Base-by-base conservation (phyloP, 2,329 filamentous ascomycete genomes). In the Diaporthe citri region DNA sequence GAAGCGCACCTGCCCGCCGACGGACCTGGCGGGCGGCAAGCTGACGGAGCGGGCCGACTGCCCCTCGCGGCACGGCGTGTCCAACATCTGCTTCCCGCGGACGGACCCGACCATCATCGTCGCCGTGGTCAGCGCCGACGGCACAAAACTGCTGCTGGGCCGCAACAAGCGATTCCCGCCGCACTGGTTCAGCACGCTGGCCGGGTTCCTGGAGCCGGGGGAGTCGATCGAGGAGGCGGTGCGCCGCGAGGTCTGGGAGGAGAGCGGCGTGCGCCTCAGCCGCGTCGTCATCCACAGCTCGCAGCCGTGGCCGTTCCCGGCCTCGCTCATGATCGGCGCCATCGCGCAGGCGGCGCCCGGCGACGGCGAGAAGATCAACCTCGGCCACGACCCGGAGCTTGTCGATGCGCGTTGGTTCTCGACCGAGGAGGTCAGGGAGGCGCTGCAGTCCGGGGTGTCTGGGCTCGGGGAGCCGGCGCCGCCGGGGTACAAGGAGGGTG, bases 31-130 rank as follows among this genome's bases (percentile, higher is more conserved):
- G 31, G 85, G 85, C 55, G 83, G 82, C 34, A 82, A 83, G 20
- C 84, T 88, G 12, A 83, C 83, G 36, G 86, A 90, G 56, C 92
- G 95, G 12, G 89, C 88, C 1, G 89, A 93, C 25, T 99, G 97
- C 84, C 92, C 91, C 10, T 97, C 96, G 0, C 91, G 97, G 72
- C 93, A 91, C 52, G 95, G 95, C 36, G 86, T 99, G 60, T 97
- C 95, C 43, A 99, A 99, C 84, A 88, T 98, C 71, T 93, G 90
- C 81, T 98, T 98, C 87, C 96, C 96, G 3, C 91, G 96, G 69
- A 98, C 96, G 2, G 96, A 98, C 80, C 95, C 96, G 1, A 97
- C 95, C 39, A 95, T 98, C 82, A 99, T 99, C 85, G 96, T 97
- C 85, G 96, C 96, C 0, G 93, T 98, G 15, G 90, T 98, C 43